Conservation (phyloP, 2,329 filamentous ascomycete genomes). For the Penicillium sp. region DNA sequence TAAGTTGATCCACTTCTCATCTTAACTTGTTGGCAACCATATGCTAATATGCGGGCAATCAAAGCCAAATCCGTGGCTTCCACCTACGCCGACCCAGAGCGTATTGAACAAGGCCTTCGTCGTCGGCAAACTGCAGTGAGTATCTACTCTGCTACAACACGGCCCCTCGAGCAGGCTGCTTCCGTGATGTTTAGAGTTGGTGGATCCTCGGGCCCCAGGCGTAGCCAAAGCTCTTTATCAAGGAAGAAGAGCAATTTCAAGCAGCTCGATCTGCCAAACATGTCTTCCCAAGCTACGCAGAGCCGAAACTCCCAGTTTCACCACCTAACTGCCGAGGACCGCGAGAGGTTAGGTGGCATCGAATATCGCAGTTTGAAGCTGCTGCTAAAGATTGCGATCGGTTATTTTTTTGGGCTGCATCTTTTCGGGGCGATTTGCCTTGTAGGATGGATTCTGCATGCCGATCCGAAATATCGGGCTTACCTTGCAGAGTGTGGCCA, state of each 20-base stretch:
- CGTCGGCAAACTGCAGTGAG: too few relatives aligned
- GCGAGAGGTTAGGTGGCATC: not conserved
- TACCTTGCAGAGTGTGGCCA: slow-evolving; percentile 43
- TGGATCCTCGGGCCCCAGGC: not conserved
- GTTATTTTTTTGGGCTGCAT: slow-evolving; percentile 32
- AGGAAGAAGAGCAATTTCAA: not conserved
- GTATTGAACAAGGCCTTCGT: too few relatives aligned
- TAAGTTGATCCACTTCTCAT: not conserved
- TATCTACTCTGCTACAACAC: not conserved
- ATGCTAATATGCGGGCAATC: too few relatives aligned
- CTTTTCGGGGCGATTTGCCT: slow-evolving; percentile 52
- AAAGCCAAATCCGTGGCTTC: too few relatives aligned
- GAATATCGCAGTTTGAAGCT: not conserved
- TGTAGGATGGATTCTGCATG: slow-evolving; percentile 49
- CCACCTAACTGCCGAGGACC: not conserved
- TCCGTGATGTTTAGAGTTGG: not conserved
- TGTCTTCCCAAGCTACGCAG: not conserved
- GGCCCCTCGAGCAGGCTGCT: not conserved
- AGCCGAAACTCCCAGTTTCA: not conserved
- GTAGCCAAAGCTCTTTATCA: not conserved
- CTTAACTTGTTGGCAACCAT: too few relatives aligned
- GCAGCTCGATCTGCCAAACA: not conserved
- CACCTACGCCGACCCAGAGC: too few relatives aligned
- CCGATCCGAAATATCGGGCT: slow-evolving; percentile 42
- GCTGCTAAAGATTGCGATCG: not conserved